Evolutionary conservation across 2,329 filamentous ascomycete species (phyloP), one percentile per base, ranked within the genome.

Genomic region (Colletotrichum horii): DNA sequence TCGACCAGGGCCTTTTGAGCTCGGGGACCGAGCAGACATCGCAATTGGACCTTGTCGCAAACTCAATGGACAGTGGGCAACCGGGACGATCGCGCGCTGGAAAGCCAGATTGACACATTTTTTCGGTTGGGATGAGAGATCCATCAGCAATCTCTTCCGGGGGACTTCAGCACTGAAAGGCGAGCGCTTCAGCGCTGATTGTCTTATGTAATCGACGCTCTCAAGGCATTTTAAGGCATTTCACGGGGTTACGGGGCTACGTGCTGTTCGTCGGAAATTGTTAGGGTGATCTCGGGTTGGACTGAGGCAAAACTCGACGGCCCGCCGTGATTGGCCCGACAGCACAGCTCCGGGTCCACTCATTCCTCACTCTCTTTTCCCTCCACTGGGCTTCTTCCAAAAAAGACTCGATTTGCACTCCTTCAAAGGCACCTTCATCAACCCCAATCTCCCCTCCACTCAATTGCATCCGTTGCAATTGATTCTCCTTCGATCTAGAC

Each of bases 391-490:
- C 82, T 83, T 85, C 75, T 74, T 77, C 77, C 75, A 73, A 78
- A 78, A 87, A 87, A 87, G 85, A 81, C 85, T 86, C 84, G 84
- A 86, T 85, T 84, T 84, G 84, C 82, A 84, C 82, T 85, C 80
- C 83, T 83, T 82, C 83, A 86, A 87, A 85, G 86, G 86, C 87
- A 88, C 85, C 85, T 86, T 83, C 84, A 83, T 84, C 85, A 84
- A 84, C 85, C 86, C 85, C 86, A 87, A 90, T 90, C 89, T 91
- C 89, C 89, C 87, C 90, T 91, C 89, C 85, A 85, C 83, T 85
- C 91, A 91, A 90, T 91, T 92, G 90, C 89, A 88, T 86, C 82
- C 82, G 84, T 85, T 89, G 91, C 91, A 92, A 92, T 93, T 93
- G 91, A 87, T 88, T 87, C 86, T 86, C 85, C 81, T 86, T 87